phyloP scores from a whole-genome alignment of 2,329 filamentous ascomycete species.

The Alternaria conjuncta region DNA sequence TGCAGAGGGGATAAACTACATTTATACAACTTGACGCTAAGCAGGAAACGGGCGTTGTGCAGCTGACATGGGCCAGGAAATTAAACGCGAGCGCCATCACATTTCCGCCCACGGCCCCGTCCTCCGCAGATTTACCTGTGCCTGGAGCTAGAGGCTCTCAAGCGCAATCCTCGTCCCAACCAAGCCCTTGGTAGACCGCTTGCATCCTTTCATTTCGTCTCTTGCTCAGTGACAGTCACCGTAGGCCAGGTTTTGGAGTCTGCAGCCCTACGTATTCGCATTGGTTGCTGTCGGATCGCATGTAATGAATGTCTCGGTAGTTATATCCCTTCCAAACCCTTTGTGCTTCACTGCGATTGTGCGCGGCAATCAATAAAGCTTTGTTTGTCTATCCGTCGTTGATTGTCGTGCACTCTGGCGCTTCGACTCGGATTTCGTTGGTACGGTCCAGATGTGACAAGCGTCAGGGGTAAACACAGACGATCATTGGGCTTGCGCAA shows the following conservation, averaged over 20 bases:
- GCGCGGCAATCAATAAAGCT: slow-evolving; percentile 5
- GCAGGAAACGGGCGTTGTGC: slow-evolving; percentile 18
- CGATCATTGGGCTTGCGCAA: slow-evolving; percentile 32
- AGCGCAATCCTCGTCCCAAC: slow-evolving; percentile 19
- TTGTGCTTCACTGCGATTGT: background rate
- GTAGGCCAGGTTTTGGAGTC: slow-evolving; percentile 20
- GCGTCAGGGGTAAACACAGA: slow-evolving; percentile 29
- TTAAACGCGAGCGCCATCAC: slow-evolving; percentile 33
- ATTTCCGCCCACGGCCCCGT: slow-evolving; percentile 23
- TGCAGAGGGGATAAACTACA: slow-evolving; percentile 28
- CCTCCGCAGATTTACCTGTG: slow-evolving; percentile 35
- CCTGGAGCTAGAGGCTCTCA: slow-evolving; percentile 25
- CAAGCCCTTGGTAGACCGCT: slow-evolving; percentile 27
- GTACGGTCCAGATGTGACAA: slow-evolving; percentile 20
- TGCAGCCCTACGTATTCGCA: slow-evolving; percentile 9
- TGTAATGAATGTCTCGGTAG: slow-evolving; percentile 41
- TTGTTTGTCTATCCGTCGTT: slow-evolving; percentile 5
- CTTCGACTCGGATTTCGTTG: slow-evolving; percentile 24
- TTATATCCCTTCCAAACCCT: slow-evolving; percentile 49
- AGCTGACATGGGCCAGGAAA: slow-evolving; percentile 25
- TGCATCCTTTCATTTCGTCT: slow-evolving; percentile 36
- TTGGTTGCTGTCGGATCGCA: slow-evolving; percentile 15
- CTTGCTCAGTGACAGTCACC: background rate
- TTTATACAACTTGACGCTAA: slow-evolving; percentile 33
- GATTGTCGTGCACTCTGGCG: slow-evolving; percentile 13